Base-by-base conservation (phyloP, 129 eudicot species). In the Apium graveolens region DNA sequence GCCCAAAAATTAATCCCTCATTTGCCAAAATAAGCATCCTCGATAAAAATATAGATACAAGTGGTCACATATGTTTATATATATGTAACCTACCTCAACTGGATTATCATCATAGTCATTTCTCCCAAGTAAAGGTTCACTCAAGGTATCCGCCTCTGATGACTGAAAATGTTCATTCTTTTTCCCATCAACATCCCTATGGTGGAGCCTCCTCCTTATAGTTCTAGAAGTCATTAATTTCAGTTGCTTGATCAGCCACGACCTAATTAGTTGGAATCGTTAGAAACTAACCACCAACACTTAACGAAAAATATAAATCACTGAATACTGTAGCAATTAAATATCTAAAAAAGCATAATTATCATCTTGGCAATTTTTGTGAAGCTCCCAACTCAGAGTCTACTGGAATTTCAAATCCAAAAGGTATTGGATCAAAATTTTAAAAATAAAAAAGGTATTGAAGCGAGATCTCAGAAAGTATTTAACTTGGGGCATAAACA, bases 161-260 rank as follows among this genome's bases (percentile, higher is more conserved):
- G 83, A 26, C 17, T 76, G 88, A 73, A 87, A 85, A 68, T 86
- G 89, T 77, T 90, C 94, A 20, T 81, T 83, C 60, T 85, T 90
- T 76, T 83, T 89, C 37, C 96, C 97, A 55, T 83, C 98, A 69
- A 94, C 91, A 81, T 94, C 98, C 80, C 85, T 89, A 75, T 95
- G 93, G 83, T 87, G 97, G 49, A 95, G 89, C 86, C 98, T 81
- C 73, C 97, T 84, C 87, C 98, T 90, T 51, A 95, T 75, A 26
- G 92, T 86, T 78, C 81, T 80, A 39, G 97, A 92, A 70, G 87
- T 80, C 96, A 92, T 92, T 11, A 73, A 68, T 65, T 69, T 34
- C 10, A 34, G 32, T 79, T 63, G 43, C 43, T 60, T 55, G 41
- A 77, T 77, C 42, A n/a, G 26, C 80, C 44, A 39, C 27, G 48